Percentiles rank a stretch among this genome's conserved stretches.
Evolutionary conservation across 2,329 filamentous ascomycete genomes (phyloP).

Genomic region (Penicillium capsulatum): DNA sequence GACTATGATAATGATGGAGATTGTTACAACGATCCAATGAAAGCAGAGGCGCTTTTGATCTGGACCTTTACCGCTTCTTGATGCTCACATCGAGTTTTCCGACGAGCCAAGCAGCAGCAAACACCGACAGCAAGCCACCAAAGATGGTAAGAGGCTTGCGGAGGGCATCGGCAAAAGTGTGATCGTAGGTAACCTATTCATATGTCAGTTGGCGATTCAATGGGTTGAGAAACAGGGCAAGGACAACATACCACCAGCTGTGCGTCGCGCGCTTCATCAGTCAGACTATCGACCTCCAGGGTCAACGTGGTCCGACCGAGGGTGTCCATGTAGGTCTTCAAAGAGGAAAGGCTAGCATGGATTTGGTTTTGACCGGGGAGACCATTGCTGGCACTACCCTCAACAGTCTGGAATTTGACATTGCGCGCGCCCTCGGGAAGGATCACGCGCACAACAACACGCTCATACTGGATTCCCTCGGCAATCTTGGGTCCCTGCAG

Average conservation of each 20-base stretch:
- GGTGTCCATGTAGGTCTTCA: constrained; percentile 92
- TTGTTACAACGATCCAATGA: constrained; percentile 6
- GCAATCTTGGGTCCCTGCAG: constrained; percentile 82
- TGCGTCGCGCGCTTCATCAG: constrained; percentile 82
- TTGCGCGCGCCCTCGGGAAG: constrained; percentile 82
- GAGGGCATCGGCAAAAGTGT: constrained; percentile 67
- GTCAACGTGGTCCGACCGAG: constrained; percentile 77
- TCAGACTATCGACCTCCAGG: constrained; percentile 77
- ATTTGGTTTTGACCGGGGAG: constrained; percentile 59
- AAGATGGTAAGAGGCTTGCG: constrained; percentile 86
- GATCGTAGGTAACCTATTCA: constrained; percentile 70
- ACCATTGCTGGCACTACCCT: constrained; percentile 61
- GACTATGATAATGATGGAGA: no score
- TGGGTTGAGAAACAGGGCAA: neutral
- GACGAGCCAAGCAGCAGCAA: constrained; percentile 68
- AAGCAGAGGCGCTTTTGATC: constrained; percentile 15
- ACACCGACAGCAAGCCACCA: constrained; percentile 66
- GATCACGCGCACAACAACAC: constrained; percentile 73
- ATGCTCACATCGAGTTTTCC: constrained; percentile 80
- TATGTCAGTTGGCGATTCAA: neutral
- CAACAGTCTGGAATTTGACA: constrained; percentile 62
- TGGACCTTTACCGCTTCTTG: constrained; percentile 49
- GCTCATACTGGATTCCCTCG: constrained; percentile 82
- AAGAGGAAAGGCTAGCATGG: constrained; percentile 57
- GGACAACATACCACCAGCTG: constrained; percentile 60